Conservation (phyloP, 306 rosid species). For the Prunus kanzakura region DNA sequence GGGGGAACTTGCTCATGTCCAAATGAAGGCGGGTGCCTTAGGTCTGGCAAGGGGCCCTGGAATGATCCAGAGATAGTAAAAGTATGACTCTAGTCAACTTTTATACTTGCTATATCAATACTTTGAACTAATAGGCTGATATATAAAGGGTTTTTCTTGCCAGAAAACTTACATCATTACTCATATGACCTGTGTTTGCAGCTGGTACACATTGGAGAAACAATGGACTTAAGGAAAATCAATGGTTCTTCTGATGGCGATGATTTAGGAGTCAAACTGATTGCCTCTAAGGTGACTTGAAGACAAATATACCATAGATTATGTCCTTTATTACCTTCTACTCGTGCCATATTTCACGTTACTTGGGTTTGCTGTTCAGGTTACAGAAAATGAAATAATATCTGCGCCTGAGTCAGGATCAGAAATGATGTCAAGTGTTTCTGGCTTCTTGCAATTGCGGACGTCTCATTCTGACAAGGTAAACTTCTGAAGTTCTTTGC, state of each 20-base stretch:
- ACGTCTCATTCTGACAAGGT: conserved; percentile 48
- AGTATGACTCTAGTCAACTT: conserved; percentile 47
- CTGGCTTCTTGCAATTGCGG: conserved; percentile 33
- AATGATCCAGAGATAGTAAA: conserved; percentile 75
- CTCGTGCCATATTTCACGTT: conserved; percentile 15
- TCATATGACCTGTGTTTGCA: conserved; percentile 39
- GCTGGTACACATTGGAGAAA: conserved; percentile 65
- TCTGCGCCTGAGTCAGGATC: conserved; percentile 48
- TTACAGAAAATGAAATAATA: conserved; percentile 42
- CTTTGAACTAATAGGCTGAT: conserved; percentile 24
- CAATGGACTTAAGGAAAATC: conserved; percentile 38
- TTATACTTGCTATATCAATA: conserved; percentile 9
- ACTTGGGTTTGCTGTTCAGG: conserved; percentile 39
- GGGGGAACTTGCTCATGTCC: conserved; percentile 92
- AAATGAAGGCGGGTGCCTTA: conserved; percentile 84
- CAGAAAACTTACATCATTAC: conserved; percentile 16
- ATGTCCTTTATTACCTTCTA: conserved; percentile 16
- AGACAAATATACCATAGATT: conserved; percentile 20
- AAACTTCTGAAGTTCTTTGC: conserved; percentile 27
- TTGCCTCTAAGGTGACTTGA: conserved; percentile 49
- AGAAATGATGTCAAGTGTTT: conserved; percentile 38
- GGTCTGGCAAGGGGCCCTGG: conserved; percentile 97
- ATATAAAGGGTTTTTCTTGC: conserved; percentile 6
- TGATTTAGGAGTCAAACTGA: conserved; percentile 42
- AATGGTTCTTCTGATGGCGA: conserved; percentile 35